These are phyloP conservation scores for Tricholoma saponaceum DNA, from an alignment of 768 basidiomycete genomes.

Conservation along the genomic window DNA sequence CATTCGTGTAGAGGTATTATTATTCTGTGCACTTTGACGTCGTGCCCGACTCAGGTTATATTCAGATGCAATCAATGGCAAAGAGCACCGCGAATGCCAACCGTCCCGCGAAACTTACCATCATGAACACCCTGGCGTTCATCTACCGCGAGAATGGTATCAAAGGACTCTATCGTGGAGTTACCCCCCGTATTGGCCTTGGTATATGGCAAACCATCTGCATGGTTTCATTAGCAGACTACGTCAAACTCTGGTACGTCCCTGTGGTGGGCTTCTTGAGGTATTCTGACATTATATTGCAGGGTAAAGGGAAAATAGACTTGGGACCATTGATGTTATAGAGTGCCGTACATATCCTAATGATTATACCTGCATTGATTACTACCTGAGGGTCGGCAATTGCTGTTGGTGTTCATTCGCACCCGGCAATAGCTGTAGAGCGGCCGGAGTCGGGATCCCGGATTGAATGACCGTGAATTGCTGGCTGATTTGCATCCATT, in stretches of 20 bases:
- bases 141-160: slow-evolving; percentile 97
- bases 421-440: neutral
- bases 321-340: slow-evolving; percentile 8
- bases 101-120: slow-evolving; percentile 89
- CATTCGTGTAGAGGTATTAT: slow-evolving; percentile 83
- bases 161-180: slow-evolving; percentile 95
- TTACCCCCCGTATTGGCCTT: slow-evolving; percentile 93
- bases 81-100: slow-evolving; percentile 72
- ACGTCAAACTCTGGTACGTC: slow-evolving; percentile 80
- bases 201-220: slow-evolving; percentile 98
- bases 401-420: no score
- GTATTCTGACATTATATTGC: slow-evolving; percentile 14
- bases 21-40: neutral
- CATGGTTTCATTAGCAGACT: slow-evolving; percentile 98
- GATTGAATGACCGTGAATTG: neutral
- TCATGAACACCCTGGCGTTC: slow-evolving; percentile 86
- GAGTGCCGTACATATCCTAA: slow-evolving; percentile 12
- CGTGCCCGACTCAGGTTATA: slow-evolving; percentile 2
- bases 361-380: slow-evolving; percentile 14
- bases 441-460: neutral
- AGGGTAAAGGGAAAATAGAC: slow-evolving; percentile 51
- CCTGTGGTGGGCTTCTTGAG: neutral
- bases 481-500: neutral
- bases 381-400: no score
- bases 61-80: slow-evolving; percentile 98